phyloP scores from a whole-genome alignment of 768 basidiomycete genomes.

The Phaeolepiota aurea region DNA sequence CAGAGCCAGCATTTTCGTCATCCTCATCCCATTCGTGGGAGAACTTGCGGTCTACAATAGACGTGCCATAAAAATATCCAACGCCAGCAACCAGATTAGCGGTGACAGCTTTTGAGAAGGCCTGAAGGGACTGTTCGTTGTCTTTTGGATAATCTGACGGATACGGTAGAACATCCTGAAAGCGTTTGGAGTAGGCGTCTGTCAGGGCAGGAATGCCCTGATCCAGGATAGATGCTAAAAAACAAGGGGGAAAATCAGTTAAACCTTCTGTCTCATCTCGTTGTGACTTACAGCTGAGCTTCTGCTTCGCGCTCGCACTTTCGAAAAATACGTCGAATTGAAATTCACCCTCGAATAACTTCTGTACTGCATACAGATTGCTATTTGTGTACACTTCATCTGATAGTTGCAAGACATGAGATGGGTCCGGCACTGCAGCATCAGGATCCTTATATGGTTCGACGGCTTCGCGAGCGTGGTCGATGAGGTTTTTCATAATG shows the following conservation, averaged over 20 bases:
- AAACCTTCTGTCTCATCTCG: background rate
- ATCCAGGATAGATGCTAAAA: constrained; percentile 55
- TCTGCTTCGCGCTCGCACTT: constrained; percentile 57
- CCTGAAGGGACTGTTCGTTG: constrained; percentile 40
- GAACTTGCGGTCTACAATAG: constrained; percentile 79
- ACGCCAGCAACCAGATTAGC: constrained; percentile 90
- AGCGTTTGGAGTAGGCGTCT: constrained; percentile 54
- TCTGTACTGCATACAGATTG: constrained; percentile 85
- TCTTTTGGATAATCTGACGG: constrained; percentile 44
- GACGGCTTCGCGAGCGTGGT: constrained; percentile 45
- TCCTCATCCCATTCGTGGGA: constrained; percentile 89
- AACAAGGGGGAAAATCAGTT: constrained; percentile 1
- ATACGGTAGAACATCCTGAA: constrained; percentile 62
- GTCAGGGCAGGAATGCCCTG: constrained; percentile 61
- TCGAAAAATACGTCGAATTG: constrained; percentile 89
- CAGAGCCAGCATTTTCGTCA: constrained; percentile 31
- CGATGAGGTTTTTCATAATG: constrained; percentile 52
- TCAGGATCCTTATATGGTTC: constrained; percentile 43
- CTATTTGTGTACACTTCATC: constrained; percentile 65
- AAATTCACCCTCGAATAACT: constrained; percentile 76
- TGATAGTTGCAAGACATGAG: constrained; percentile 68
- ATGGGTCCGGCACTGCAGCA: constrained; percentile 61
- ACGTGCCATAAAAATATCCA: constrained; percentile 90
- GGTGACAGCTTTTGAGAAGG: constrained; percentile 83
- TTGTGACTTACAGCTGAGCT: constrained; percentile 50